Conservation (phyloP, 2,329 filamentous ascomycete species). For the Aspergillus luchuensis region DNA sequence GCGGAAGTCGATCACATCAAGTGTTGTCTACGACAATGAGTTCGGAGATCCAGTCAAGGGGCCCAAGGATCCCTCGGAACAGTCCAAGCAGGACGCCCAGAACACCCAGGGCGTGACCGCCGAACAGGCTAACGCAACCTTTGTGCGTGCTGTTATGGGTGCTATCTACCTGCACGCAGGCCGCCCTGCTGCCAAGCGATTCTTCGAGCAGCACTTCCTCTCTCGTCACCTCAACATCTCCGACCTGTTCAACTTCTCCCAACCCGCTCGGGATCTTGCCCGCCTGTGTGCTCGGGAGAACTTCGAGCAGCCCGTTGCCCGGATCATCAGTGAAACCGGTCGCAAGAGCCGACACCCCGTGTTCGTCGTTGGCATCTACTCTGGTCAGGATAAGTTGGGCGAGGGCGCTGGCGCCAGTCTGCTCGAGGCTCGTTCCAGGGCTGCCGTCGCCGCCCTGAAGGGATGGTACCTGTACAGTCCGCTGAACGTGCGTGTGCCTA, state of each 20-base stretch:
- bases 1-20: slow-evolving; percentile 71
- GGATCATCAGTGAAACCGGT: slow-evolving; percentile 88
- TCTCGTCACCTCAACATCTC: slow-evolving; percentile 75
- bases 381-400: slow-evolving; percentile 84
- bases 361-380: slow-evolving; percentile 91
- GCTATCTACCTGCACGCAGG: slow-evolving; percentile 85
- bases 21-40: slow-evolving; percentile 78
- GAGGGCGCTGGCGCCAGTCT: slow-evolving; percentile 82
- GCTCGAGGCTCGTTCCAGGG: slow-evolving; percentile 73
- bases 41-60: slow-evolving; percentile 68
- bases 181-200: slow-evolving; percentile 73
- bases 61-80: slow-evolving; percentile 31
- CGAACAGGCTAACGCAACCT: slow-evolving; percentile 68
- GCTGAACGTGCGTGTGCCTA: slow-evolving; percentile 65
- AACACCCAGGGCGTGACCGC: slow-evolving; percentile 45
- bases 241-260: slow-evolving; percentile 78
- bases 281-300: slow-evolving; percentile 84
- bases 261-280: slow-evolving; percentile 80
- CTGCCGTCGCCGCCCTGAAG: slow-evolving; percentile 83
- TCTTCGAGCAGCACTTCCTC: slow-evolving; percentile 82
- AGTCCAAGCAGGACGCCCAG: slow-evolving; percentile 19
- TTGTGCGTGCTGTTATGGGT: slow-evolving; percentile 81
- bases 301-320: slow-evolving; percentile 83
- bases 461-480: slow-evolving; percentile 96
- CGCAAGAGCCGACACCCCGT: slow-evolving; percentile 82